Conservation (phyloP, 495 filamentous ascomycete species). For the Daldinia concentrica region DNA sequence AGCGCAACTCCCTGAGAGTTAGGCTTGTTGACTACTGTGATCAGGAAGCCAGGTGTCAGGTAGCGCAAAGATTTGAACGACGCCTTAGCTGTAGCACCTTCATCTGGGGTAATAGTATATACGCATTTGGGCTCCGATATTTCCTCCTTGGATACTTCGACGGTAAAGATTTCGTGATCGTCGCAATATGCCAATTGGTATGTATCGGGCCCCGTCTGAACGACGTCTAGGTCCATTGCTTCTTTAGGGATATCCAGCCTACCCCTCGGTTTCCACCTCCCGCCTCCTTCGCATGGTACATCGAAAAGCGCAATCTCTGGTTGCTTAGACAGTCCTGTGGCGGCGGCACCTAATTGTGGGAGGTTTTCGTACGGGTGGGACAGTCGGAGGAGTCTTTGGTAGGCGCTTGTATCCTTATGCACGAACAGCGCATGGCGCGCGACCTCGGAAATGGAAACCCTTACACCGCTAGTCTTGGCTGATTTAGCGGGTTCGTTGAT, state of each 20-base stretch:
- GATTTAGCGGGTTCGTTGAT: constrained; percentile 62
- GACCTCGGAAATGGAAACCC: constrained; percentile 63
- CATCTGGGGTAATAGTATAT: constrained; percentile 66
- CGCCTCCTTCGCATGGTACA: constrained; percentile 63
- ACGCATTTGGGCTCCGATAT: constrained; percentile 65
- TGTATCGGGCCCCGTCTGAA: constrained; percentile 64
- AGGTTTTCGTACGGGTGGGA: constrained; percentile 65
- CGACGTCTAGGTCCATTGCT: constrained; percentile 83
- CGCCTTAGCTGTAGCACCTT: constrained; percentile 61
- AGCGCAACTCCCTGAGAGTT: constrained; percentile 59
- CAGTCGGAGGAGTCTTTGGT: constrained; percentile 80
- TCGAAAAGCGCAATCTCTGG: constrained; percentile 82
- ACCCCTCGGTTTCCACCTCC: constrained; percentile 68
- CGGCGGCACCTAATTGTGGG: constrained; percentile 73
- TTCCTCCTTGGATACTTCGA: constrained; percentile 60
- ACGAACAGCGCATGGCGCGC: constrained; percentile 72
- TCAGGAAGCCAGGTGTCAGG: constrained; percentile 76
- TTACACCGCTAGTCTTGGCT: constrained; percentile 51
- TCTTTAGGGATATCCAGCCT: constrained; percentile 75
- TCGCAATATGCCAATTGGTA: constrained; percentile 84
- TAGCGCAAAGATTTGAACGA: constrained; percentile 76
- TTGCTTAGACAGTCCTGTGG: constrained; percentile 75
- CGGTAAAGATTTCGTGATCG: constrained; percentile 73
- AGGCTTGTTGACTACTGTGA: constrained; percentile 67
- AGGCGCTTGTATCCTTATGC: constrained; percentile 70